These are phyloP conservation scores for Coemansia sp. DNA, from an alignment of 192 early-diverging fungal genomes.

Conservation along the genomic window DNA sequence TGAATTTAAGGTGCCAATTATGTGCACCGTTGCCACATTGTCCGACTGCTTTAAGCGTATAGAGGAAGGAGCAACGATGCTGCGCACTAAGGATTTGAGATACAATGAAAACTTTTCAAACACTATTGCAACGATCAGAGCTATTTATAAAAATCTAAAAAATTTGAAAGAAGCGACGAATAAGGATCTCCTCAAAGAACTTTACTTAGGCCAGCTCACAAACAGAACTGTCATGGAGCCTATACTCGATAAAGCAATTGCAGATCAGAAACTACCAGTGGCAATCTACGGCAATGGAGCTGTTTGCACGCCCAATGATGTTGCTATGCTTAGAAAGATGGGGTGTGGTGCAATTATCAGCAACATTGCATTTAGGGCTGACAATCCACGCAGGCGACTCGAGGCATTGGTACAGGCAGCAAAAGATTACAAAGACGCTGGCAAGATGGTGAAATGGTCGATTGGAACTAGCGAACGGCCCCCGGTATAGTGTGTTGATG, in stretches of 20 bases:
- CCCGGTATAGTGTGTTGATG: too few relatives aligned
- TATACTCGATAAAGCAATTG: neutral
- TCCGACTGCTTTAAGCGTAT: slow-evolving; percentile 86
- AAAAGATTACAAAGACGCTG: neutral
- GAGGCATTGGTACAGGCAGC: too few relatives aligned
- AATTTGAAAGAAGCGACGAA: neutral
- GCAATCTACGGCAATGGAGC: neutral
- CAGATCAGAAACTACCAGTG: neutral
- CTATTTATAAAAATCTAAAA: neutral
- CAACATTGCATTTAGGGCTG: neutral
- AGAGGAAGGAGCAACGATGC: slow-evolving; percentile 89
- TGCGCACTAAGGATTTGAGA: slow-evolving; percentile 83
- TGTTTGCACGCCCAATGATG: neutral
- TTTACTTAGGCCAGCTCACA: neutral
- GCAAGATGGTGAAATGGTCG: neutral
- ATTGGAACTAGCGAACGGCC: neutral
- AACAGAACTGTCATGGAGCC: neutral
- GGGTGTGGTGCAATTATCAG: neutral
- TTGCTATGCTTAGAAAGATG: neutral
- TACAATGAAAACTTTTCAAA: slow-evolving; percentile 34
- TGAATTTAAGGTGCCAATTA: slow-evolving; percentile 79
- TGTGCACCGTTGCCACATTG: slow-evolving; percentile 85
- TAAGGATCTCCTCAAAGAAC: neutral
- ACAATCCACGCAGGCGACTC: neutral
- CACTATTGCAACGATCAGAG: neutral